These are phyloP conservation scores for Papiliotrema laurentii DNA, from an alignment of 1,284 basidiomycete species.

Conservation along the genomic window DNA sequence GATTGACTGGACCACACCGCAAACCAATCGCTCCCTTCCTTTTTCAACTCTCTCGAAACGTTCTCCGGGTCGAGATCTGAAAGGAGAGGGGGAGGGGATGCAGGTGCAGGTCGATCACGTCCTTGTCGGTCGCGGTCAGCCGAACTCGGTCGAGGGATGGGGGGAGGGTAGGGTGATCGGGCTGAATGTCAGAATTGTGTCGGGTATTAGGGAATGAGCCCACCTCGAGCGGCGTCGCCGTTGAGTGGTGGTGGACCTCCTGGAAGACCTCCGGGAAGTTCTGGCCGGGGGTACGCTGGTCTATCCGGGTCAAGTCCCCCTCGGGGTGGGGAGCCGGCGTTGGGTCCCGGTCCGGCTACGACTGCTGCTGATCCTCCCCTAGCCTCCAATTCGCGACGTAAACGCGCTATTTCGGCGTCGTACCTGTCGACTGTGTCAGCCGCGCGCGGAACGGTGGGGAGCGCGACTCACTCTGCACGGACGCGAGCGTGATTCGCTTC, in stretches of 20 bases:
- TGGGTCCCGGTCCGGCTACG: constrained; percentile 18
- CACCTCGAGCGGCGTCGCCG: constrained; percentile 11
- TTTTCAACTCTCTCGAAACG: constrained; percentile 56
- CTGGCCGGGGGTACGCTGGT: constrained; percentile 18
- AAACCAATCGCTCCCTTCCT: constrained; percentile 91
- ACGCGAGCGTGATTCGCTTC: constrained; percentile 68
- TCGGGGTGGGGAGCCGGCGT: neutral
- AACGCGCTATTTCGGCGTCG: constrained; percentile 65
- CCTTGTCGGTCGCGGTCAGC: constrained; percentile 22
- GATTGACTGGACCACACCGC: constrained; percentile 85
- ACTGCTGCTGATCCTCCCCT: constrained; percentile 26
- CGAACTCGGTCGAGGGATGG: constrained; percentile 33
- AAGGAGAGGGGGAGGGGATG: constrained; percentile 43
- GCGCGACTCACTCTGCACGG: constrained; percentile 54
- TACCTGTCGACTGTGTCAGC: constrained; percentile 50
- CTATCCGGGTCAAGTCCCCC: constrained; percentile 7
- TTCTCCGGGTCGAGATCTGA: constrained; percentile 53
- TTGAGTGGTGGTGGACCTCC: constrained; percentile 26
- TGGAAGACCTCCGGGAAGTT: constrained; percentile 17
- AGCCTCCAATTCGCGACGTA: constrained; percentile 61
- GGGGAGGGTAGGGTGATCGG: constrained; percentile 31
- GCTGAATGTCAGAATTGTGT: constrained; percentile 8
- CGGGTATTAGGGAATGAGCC: neutral
- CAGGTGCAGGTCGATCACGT: constrained; percentile 7
- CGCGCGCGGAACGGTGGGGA: neutral